phyloP scores from a whole-genome alignment of 495 filamentous ascomycete species.

The Daldinia bambusicola region DNA sequence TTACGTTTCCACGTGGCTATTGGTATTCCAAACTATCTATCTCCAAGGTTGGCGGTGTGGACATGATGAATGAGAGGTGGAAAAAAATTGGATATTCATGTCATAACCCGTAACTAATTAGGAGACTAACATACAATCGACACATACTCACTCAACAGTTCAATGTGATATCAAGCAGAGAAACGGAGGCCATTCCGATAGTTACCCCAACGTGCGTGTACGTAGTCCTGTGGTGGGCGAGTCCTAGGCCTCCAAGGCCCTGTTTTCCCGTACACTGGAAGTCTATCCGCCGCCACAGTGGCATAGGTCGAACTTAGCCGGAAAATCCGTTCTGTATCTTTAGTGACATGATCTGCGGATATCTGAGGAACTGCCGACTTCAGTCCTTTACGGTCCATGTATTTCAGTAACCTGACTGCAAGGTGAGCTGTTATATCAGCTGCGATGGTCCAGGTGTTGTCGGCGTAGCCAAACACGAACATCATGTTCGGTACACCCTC shows the following conservation, averaged over 20 bases:
- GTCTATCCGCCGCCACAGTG: neutral
- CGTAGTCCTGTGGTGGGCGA: neutral
- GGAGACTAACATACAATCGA: neutral
- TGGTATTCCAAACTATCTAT: no score
- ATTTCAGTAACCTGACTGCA: neutral
- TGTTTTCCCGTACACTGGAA: neutral
- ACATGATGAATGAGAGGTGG: no score
- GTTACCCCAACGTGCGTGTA: neutral
- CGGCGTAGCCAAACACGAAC: conserved; percentile 67
- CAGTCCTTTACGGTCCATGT: neutral
- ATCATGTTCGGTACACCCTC: conserved; percentile 66
- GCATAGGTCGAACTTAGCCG: neutral
- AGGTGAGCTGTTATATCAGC: conserved; percentile 50
- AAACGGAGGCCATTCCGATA: neutral
- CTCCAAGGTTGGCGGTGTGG: no score
- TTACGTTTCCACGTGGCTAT: no score
- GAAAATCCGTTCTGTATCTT: neutral
- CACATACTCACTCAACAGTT: neutral
- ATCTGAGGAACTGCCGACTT: neutral
- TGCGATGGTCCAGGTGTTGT: conserved; percentile 69
- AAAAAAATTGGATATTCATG: no score
- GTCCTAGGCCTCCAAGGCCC: neutral
- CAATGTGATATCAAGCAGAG: neutral
- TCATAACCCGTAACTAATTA: neutral
- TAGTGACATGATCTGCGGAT: neutral